A percentile compares a stretch with the other conserved stretches of the same genome.
Conservation (phyloP, 2,329 filamentous ascomycete species). For the Sclerotinia sclerotiorum region DNA sequence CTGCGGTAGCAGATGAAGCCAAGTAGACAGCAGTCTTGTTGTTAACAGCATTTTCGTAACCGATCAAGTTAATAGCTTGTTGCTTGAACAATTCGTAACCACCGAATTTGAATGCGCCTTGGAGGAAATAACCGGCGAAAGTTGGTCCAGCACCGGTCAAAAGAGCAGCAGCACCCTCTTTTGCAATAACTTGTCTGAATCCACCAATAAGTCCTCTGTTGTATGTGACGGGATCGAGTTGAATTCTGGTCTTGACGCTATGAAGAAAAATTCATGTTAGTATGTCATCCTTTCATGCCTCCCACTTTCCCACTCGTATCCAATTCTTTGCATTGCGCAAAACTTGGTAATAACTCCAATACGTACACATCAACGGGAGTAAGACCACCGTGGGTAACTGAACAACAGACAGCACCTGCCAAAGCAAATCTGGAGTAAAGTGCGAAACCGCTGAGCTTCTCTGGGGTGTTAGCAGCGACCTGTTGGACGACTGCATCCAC, state of each 20-base stretch:
- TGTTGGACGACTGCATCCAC: constrained; percentile 40
- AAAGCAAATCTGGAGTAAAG: constrained; percentile 98
- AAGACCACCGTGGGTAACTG: constrained; percentile 92
- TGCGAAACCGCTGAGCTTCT: constrained; percentile 59
- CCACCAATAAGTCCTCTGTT: constrained; percentile 84
- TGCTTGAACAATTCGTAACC: constrained; percentile 97
- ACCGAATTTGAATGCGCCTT: constrained; percentile 91
- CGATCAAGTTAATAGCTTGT: constrained; percentile 77
- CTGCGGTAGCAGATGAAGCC: constrained; percentile 63
- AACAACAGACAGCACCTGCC: constrained; percentile 96
- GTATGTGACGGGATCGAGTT: constrained; percentile 87
- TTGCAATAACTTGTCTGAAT: constrained; percentile 80
- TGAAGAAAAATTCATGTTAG: constrained; percentile 33
- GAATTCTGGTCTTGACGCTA: constrained; percentile 94
- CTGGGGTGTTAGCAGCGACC: constrained; percentile 38
- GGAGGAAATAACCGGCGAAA: constrained; percentile 88
- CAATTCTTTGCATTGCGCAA: constrained; percentile 7
- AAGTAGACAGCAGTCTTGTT: constrained; percentile 83
- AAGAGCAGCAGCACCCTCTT: constrained; percentile 83
- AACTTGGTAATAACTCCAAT: background rate
- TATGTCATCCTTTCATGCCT: constrained; percentile 24
- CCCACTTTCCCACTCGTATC: constrained; percentile 27
- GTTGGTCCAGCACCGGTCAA: constrained; percentile 84
- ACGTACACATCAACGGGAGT: constrained; percentile 99
- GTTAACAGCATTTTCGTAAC: constrained; percentile 73